Base-by-base conservation (phyloP, 2,329 filamentous ascomycete species). In the Scolecobasidium constrictum region DNA sequence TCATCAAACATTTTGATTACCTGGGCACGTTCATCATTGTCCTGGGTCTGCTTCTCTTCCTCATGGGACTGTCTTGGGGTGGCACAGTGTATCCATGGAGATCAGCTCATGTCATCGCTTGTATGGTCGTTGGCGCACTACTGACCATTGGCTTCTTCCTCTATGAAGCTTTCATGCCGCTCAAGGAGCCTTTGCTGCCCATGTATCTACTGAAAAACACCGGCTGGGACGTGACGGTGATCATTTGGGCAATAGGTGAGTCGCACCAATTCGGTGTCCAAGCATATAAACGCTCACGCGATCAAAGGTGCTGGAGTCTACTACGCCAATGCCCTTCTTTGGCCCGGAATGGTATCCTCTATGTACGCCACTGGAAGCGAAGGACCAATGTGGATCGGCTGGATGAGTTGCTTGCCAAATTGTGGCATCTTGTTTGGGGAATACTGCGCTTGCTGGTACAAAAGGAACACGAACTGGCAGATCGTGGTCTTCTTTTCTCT, bases 41-140 rank as follows among this genome's bases (percentile, higher is more conserved):
- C 11, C 51, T 55, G 12, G 67, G 68, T 18, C 57, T 63, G 7
- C 54, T 67, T 3, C 52, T 67, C 12, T 61, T 68, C 46, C 54
- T 69, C 35, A 49, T 71, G 36, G 67, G 67, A 15, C 56, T 70
- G 4, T 64, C 61, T 36, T 62, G 58, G 57, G 64, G 67, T 38
- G 66, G 66, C 11, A 53, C 50, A 2, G 50, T 54, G 4, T 64
- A 69, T 50, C 54, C 65, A n/a, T 71, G 67, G 68, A 50, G 50
- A 19, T 66, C 62, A 37, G 53, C 57, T 1, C 52, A 61, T 38
- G 62, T 65, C 1, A 49, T 62, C n/a, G 50, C 45, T 15, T 47
- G 47, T n/a, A 38, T 53, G 5, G 26, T 51, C n/a, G 35, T 50
- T 36, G 52, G 52, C 5, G 28, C 44, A 23, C 26, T 40, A 11